These are phyloP conservation scores for Aspergillus ibericus DNA, from an alignment of 2,329 filamentous ascomycete genomes.

Conservation along the genomic window DNA sequence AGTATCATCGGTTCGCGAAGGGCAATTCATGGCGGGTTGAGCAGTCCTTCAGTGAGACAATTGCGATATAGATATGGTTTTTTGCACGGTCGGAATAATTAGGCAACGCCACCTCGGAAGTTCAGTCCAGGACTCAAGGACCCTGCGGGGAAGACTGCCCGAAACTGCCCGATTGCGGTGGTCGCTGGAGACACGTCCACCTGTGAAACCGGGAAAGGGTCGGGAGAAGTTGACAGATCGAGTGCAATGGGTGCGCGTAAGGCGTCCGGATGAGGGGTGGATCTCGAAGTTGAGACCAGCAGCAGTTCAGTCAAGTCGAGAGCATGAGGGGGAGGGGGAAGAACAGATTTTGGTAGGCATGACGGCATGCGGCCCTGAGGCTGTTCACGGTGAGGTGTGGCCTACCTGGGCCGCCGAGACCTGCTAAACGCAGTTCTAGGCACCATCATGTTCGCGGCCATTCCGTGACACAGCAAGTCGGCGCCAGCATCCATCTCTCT, in stretches of 20 bases:
- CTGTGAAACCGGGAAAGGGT: constrained; percentile 9
- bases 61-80: not conserved
- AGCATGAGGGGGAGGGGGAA: not conserved
- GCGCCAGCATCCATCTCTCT: not conserved
- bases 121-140: constrained; percentile 5
- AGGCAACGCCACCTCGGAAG: constrained; percentile 1
- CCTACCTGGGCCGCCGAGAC: not conserved
- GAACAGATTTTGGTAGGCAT: not conserved
- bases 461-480: not conserved
- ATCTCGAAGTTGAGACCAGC: not conserved
- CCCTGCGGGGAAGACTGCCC: constrained; percentile 18
- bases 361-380: constrained; percentile 7
- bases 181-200: constrained; percentile 7
- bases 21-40: constrained; percentile 59
- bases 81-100: not conserved
- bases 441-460: not conserved
- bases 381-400: constrained; percentile 1
- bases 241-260: not conserved
- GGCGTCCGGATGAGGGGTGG: not conserved
- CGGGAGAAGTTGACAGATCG: not conserved
- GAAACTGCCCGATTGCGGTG: constrained; percentile 24
- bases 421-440: not conserved
- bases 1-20: constrained; percentile 60
- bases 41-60: not conserved
- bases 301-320: not conserved